Evolutionary conservation across 345 rosid species (phyloP), one percentile per base, ranked within the genome.

Genomic region (Pelargonium nanum): DNA sequence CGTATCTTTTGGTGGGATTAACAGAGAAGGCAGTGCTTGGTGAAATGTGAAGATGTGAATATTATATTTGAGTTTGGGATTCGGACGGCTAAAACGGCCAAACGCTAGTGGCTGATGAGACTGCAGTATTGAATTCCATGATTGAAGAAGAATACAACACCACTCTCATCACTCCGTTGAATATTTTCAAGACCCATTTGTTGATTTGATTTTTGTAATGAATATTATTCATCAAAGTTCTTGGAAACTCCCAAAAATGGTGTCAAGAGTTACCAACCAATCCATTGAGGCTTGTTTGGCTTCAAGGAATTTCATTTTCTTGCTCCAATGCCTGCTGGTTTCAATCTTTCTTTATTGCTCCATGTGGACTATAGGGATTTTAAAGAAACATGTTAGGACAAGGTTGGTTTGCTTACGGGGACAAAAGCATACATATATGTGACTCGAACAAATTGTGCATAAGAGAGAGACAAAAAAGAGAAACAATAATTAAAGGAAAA

Each of bases 61-160:
- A 19, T 20, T 0, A 44, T 17, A 53, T 24, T 45, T 4, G 45
- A 8, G 40, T 19, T 70, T 60, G n/a, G 59, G 67, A 71, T 61
- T 71, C 75, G 70, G 70, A 66, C 75, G 70, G 75, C 75, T 17
- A 32, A 25, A 71, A 32, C n/a, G 45, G 57, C 62, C 74, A 60
- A 70, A 50, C 24, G 65, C 70, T 70, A 56, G 4, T 13, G n/a
- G 64, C 28, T 28, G 48, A 40, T 40, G 9, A 40, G 48, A 40
- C 48, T 40, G 15, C 9, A 40, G 48, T 40, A 17, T 40, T 40
- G 48, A 40, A 40, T 40, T 40, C 48, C 48, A 40, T 9, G 48
- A 12, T 12, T 10, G 13, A 40, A 40, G 48, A 40, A 40, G 48
- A 40, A 40, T 17, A 40, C 48, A 40, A 40, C 10, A 40, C 1